These are phyloP conservation scores for Neckera pumila DNA, from an alignment of 225 moss, liverwort and hornwort genomes.

Conservation along the genomic window DNA sequence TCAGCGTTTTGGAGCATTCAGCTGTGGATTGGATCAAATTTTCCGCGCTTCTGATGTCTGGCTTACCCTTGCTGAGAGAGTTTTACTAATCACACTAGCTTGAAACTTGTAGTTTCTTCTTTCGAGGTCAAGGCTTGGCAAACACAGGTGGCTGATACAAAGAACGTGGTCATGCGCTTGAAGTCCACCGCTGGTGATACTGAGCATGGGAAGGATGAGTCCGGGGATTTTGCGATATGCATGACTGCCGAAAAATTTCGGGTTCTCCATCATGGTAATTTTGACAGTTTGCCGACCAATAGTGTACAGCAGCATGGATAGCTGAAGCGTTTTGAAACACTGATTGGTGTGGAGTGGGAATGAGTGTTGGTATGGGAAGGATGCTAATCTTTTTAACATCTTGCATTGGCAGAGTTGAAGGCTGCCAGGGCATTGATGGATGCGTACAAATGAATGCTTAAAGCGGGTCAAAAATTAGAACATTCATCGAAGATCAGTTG, in stretches of 20 bases:
- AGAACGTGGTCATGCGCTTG: conserved; percentile 70
- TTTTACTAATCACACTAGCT: neutral
- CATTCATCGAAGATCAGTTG: neutral
- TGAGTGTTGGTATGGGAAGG: neutral
- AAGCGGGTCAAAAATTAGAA: neutral
- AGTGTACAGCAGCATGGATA: neutral
- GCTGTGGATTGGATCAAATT: neutral
- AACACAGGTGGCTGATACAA: conserved; percentile 45
- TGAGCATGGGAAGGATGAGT: neutral
- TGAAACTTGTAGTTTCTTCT: conserved; percentile 38
- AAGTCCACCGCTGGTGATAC: conserved; percentile 6
- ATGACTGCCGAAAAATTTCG: conserved; percentile 77
- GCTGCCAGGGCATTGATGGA: conserved; percentile 66
- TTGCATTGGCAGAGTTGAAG: conserved; percentile 59
- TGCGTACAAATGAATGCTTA: neutral
- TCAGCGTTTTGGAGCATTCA: neutral
- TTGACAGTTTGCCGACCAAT: neutral
- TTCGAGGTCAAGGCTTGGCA: conserved; percentile 76
- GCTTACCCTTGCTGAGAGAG: neutral
- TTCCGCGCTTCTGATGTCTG: neutral
- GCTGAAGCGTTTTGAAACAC: neutral
- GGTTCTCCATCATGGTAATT: conserved; percentile 63
- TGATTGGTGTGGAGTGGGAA: neutral
- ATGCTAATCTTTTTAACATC: neutral
- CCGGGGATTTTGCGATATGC: conserved; percentile 46